A percentile compares a stretch with the other conserved stretches of the same genome.
Conservation (phyloP, 192 early-diverging fungal species). For the Coemansia sp. region DNA sequence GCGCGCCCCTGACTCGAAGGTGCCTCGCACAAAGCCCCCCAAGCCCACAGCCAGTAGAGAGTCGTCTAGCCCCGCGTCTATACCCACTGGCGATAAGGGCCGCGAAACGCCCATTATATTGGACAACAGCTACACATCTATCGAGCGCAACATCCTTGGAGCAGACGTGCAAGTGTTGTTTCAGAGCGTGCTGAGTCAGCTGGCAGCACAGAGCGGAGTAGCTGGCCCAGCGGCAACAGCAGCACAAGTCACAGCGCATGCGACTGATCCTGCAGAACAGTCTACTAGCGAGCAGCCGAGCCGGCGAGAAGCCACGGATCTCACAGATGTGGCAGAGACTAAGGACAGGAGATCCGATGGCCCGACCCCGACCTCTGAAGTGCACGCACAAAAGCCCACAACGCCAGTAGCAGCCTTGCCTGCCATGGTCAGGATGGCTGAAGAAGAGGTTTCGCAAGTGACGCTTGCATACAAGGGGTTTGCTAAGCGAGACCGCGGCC, state of each 20-base stretch:
- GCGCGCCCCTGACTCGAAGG: slow-evolving; percentile 32
- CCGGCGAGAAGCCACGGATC: background rate
- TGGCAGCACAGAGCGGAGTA: slow-evolving; percentile 37
- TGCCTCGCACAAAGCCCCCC: slow-evolving; percentile 13
- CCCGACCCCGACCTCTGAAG: background rate
- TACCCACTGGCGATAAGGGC: slow-evolving; percentile 15
- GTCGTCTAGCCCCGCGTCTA: slow-evolving; percentile 35
- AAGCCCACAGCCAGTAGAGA: slow-evolving; percentile 18
- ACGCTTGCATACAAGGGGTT: slow-evolving; percentile 13
- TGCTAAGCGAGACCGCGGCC: slow-evolving; percentile 22
- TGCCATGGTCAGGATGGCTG: slow-evolving; percentile 16
- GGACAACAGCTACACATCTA: slow-evolving; percentile 28
- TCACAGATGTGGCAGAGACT: background rate
- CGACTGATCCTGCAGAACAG: background rate
- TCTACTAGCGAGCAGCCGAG: background rate
- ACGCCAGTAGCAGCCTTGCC: slow-evolving; percentile 2
- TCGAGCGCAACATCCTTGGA: slow-evolving; percentile 44
- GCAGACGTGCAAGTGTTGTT: slow-evolving; percentile 49
- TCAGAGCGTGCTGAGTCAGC: slow-evolving; percentile 50
- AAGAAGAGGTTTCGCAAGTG: slow-evolving; percentile 5
- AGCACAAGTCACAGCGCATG: background rate
- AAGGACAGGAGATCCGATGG: background rate
- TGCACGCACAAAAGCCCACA: background rate
- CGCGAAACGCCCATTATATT: slow-evolving; percentile 10
- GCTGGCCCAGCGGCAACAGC: slow-evolving; percentile 20